These are phyloP conservation scores for Draba incana DNA, from an alignment of 345 rosid species.

Conservation along the genomic window DNA sequence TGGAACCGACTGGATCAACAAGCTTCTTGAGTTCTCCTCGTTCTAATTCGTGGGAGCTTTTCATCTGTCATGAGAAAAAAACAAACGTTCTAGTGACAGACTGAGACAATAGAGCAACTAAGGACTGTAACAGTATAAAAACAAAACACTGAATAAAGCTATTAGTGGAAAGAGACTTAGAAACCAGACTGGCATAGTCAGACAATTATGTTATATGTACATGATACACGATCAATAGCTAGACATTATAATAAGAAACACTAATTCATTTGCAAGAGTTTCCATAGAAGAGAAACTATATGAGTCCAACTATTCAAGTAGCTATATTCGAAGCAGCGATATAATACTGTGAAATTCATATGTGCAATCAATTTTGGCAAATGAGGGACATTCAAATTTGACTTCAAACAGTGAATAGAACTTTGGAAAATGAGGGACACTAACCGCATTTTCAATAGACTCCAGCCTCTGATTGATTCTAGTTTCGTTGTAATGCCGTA, in stretches of 20 bases:
- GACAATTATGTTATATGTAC: background rate
- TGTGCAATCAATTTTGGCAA: slow-evolving; percentile 1
- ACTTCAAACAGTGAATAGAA: background rate
- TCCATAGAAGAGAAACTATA: background rate
- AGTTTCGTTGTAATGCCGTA: slow-evolving; percentile 57
- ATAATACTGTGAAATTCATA: background rate
- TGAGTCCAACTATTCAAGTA: slow-evolving; percentile 24
- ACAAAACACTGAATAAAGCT: background rate
- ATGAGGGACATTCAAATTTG: background rate
- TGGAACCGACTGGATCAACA: slow-evolving; percentile 64
- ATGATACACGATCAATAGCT: background rate
- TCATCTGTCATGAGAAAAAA: slow-evolving; percentile 55
- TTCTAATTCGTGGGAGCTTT: slow-evolving; percentile 55
- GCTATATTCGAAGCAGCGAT: background rate
- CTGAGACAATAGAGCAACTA: slow-evolving; percentile 3
- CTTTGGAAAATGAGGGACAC: slow-evolving; percentile 30
- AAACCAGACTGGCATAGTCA: slow-evolving; percentile 1
- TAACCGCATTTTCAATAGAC: slow-evolving; percentile 70
- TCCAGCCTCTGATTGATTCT: slow-evolving; percentile 70
- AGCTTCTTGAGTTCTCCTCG: slow-evolving; percentile 76
- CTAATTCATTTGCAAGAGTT: slow-evolving; percentile 13
- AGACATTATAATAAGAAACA: background rate
- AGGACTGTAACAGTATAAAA: background rate
- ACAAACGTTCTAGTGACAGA: slow-evolving; percentile 2
- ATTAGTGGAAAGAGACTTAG: background rate